phyloP scores from a whole-genome alignment of 768 basidiomycete species.

The Naganishia onofrii region DNA sequence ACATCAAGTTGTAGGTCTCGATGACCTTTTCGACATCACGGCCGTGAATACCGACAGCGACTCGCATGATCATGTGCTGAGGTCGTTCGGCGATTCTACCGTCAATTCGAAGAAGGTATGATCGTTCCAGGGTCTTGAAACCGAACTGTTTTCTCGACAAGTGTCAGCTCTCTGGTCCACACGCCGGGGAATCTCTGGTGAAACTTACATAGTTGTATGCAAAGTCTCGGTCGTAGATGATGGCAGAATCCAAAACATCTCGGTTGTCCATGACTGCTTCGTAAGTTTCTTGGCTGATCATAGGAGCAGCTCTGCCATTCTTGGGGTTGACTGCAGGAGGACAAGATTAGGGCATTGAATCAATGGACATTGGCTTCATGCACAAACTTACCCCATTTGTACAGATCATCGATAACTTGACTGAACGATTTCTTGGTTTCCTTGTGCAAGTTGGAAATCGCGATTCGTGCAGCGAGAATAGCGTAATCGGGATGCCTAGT shows the following conservation, averaged over 20 bases:
- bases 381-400: slow-evolving; percentile 68
- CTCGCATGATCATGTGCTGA: slow-evolving; percentile 99
- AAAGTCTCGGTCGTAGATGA: slow-evolving; percentile 98
- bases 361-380: no score
- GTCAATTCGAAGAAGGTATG: slow-evolving; percentile 90
- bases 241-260: slow-evolving; percentile 78
- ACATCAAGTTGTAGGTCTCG: slow-evolving; percentile 90
- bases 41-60: slow-evolving; percentile 95
- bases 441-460: slow-evolving; percentile 97
- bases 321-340: slow-evolving; percentile 77
- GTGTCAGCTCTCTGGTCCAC: slow-evolving; percentile 9
- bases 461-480: slow-evolving; percentile 95
- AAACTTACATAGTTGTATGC: slow-evolving; percentile 82
- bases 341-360: not conserved
- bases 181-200: no score
- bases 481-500: slow-evolving; percentile 98
- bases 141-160: slow-evolving; percentile 68
- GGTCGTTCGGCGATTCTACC: slow-evolving; percentile 94
- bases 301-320: slow-evolving; percentile 76
- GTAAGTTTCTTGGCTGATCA: slow-evolving; percentile 89
- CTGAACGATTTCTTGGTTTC: slow-evolving; percentile 98
- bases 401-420: slow-evolving; percentile 83
- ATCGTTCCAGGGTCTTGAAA: slow-evolving; percentile 99
- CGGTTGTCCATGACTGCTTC: slow-evolving; percentile 76
- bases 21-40: slow-evolving; percentile 79